Conservation (phyloP, 208 protist genomes). For the Acanthamoeba culbertsoni region DNA sequence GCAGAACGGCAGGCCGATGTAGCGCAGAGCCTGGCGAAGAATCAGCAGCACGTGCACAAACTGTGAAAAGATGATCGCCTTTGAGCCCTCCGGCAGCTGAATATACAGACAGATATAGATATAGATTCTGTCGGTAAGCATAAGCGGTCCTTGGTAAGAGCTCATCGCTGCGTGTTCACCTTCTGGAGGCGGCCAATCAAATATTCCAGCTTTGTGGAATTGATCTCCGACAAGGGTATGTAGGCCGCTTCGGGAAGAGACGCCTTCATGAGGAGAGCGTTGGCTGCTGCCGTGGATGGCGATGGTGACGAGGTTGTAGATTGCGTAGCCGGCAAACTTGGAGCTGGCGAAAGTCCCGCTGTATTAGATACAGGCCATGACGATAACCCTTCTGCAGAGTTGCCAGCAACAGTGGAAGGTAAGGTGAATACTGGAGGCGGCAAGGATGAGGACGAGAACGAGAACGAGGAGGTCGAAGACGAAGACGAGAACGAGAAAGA, state of each 20-base stretch:
- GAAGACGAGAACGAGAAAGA: too few species aligned
- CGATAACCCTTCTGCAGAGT: too few species aligned
- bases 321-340: neutral
- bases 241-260: neutral
- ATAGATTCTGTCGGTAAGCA: neutral
- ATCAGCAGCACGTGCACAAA: constrained; percentile 62
- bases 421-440: too few species aligned
- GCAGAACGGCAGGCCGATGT: constrained; percentile 25
- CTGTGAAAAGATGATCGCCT: constrained; percentile 71
- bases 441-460: neutral
- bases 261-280: neutral
- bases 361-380: neutral
- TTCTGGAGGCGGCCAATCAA: constrained; percentile 51
- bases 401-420: too few species aligned
- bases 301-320: neutral
- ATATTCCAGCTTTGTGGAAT: constrained; percentile 65
- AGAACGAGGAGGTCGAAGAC: neutral
- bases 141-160: neutral
- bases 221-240: constrained; percentile 1
- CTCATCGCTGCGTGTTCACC: neutral
- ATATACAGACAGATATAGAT: neutral
- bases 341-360: too few species aligned
- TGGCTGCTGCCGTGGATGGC: neutral
- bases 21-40: constrained; percentile 23
- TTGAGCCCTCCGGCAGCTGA: neutral